A percentile compares a stretch with the other conserved stretches of the same genome.
Evolutionary conservation across 2,329 filamentous ascomycete genomes (phyloP).

Genomic region (Hyphodiscus sp.): DNA sequence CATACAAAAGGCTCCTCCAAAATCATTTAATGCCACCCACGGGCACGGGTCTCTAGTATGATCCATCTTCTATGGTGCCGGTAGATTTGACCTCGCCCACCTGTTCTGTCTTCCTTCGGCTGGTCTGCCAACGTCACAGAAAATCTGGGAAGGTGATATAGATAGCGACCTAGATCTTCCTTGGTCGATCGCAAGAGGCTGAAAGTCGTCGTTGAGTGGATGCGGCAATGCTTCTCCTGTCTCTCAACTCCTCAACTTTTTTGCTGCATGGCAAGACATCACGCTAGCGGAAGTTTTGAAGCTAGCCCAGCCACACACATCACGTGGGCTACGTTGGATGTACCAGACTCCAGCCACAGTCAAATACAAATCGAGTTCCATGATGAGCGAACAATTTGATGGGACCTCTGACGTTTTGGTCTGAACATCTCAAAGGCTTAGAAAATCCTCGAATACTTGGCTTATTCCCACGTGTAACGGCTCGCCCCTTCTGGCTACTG

Average conservation of each 20-base stretch:
- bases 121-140: neutral
- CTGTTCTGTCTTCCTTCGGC: neutral
- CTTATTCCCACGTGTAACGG: no score
- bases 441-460: no score
- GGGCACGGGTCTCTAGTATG: constrained; percentile 96
- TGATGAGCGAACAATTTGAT: no score
- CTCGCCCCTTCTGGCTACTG: no score
- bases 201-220: neutral
- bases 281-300: no score
- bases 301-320: neutral
- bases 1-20: constrained; percentile 95
- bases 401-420: no score
- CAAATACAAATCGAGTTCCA: no score
- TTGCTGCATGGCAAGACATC: neutral
- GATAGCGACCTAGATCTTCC: neutral
- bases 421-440: no score
- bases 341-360: no score
- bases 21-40: constrained; percentile 94
- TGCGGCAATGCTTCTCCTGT: neutral
- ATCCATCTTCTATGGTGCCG: constrained; percentile 58
- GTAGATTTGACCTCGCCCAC: neutral
- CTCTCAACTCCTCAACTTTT: neutral
- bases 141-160: neutral
- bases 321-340: no score
- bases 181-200: neutral